These are phyloP conservation scores for Puccinellia tenuiflora DNA, from an alignment of 176 grass and related monocot genomes.

Conservation along the genomic window DNA sequence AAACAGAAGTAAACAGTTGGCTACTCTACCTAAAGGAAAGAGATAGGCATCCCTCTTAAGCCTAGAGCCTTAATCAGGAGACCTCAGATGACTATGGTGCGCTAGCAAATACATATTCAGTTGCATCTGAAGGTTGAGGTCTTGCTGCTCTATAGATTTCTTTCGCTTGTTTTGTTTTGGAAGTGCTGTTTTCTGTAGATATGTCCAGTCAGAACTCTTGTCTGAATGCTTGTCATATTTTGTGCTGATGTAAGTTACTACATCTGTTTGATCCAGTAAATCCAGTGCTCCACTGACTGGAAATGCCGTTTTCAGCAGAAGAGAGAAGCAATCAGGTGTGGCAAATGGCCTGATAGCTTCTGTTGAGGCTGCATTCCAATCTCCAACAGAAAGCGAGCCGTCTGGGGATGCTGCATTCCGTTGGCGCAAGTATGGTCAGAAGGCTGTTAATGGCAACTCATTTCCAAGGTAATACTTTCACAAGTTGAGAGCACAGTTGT, in stretches of 20 bases:
- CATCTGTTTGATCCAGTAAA: neutral
- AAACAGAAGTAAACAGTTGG: neutral
- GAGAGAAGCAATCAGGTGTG: slow-evolving; percentile 27
- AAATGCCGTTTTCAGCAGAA: slow-evolving; percentile 28
- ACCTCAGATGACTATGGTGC: neutral
- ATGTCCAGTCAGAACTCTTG: neutral
- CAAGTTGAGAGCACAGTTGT: neutral
- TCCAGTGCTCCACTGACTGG: neutral
- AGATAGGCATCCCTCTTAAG: neutral
- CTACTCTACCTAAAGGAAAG: neutral
- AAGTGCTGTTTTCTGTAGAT: neutral
- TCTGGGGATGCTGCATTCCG: slow-evolving; percentile 46
- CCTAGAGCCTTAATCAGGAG: neutral
- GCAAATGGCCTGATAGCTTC: neutral
- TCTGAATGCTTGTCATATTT: neutral
- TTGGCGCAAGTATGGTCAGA: slow-evolving; percentile 64
- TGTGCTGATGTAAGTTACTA: neutral
- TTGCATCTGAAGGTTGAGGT: neutral
- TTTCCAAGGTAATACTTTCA: slow-evolving; percentile 40
- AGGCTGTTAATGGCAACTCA: slow-evolving; percentile 54
- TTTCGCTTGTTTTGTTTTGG: neutral
- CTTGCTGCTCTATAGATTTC: neutral
- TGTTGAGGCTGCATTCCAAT: slow-evolving; percentile 2
- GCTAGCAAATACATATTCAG: neutral
- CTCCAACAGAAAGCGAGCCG: slow-evolving; percentile 5